Percentiles rank a stretch among this genome's conserved stretches.
These are phyloP conservation scores for Russula sp. DNA, from an alignment of 768 basidiomycete genomes.

Conservation along the genomic window DNA sequence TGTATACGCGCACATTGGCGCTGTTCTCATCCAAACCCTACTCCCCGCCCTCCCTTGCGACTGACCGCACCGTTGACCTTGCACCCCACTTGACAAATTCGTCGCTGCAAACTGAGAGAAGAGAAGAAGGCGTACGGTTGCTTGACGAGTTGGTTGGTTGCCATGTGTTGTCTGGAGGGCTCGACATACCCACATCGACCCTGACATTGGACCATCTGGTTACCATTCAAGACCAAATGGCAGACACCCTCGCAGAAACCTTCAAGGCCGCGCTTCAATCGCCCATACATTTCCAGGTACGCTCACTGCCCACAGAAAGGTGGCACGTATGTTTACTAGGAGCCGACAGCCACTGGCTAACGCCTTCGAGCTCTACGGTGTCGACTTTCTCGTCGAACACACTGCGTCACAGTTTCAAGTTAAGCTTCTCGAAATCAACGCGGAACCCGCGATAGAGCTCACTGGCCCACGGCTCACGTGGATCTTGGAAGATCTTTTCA, in stretches of 20 bases:
- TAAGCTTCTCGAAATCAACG: slow-evolving; percentile 85
- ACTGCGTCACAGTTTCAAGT: slow-evolving; percentile 37
- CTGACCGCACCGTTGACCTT: slow-evolving; percentile 44
- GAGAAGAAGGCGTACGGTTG: slow-evolving; percentile 68
- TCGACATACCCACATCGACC: not conserved
- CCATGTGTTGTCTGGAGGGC: slow-evolving; percentile 40
- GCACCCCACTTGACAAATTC: slow-evolving; percentile 88
- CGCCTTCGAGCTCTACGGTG: slow-evolving; percentile 91
- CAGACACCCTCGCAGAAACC: slow-evolving; percentile 63
- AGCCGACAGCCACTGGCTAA: slow-evolving; percentile 67
- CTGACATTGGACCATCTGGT: slow-evolving; percentile 39
- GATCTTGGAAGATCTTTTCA: slow-evolving; percentile 78
- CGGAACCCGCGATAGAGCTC: slow-evolving; percentile 93
- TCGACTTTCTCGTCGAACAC: slow-evolving; percentile 80
- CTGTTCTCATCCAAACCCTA: slow-evolving; percentile 82
- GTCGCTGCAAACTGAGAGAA: slow-evolving; percentile 64
- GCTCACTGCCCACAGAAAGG: slow-evolving; percentile 18
- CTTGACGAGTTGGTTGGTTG: slow-evolving; percentile 75
- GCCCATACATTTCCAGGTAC: slow-evolving; percentile 80
- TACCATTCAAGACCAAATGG: slow-evolving; percentile 55
- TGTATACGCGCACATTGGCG: slow-evolving; percentile 79
- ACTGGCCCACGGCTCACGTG: slow-evolving; percentile 79
- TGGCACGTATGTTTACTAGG: not conserved
- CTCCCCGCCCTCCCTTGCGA: slow-evolving; percentile 33
- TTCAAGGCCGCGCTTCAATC: slow-evolving; percentile 82